A percentile compares a stretch with the other conserved stretches of the same genome.
Evolutionary conservation across 768 basidiomycete genomes (phyloP).

Genomic region (Daedaleopsis sinensis): DNA sequence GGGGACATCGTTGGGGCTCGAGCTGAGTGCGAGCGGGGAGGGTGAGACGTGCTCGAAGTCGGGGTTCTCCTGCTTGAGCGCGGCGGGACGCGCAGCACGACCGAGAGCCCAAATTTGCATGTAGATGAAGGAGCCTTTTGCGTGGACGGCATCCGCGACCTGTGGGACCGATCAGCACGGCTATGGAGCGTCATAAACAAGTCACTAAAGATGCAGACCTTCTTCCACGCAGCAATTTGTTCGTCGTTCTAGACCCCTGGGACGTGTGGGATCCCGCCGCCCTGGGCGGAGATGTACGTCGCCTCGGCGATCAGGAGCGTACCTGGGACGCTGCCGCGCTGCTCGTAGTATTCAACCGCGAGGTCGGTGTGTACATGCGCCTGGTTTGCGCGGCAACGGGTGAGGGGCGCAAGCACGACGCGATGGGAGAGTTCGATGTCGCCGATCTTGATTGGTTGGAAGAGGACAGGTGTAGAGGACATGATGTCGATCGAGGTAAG

Average conservation of each 20-base stretch:
- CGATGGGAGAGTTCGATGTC: conserved; percentile 46
- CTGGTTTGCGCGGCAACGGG: conserved; percentile 43
- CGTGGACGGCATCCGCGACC: no score
- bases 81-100: conserved; percentile 23
- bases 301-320: conserved; percentile 59
- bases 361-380: conserved; percentile 36
- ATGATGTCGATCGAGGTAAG: no score
- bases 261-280: conserved; percentile 35
- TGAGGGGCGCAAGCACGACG: conserved; percentile 56
- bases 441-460: conserved; percentile 51
- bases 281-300: conserved; percentile 39
- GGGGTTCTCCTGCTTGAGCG: conserved; percentile 40
- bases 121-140: no score
- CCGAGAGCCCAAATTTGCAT: no score
- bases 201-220: conserved; percentile 32
- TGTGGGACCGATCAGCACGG: neutral
- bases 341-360: conserved; percentile 47
- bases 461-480: conserved; percentile 34
- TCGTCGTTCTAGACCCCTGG: conserved; percentile 67
- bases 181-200: no score
- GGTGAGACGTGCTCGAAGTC: conserved; percentile 37
- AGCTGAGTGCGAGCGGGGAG: conserved; percentile 31
- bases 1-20: conserved; percentile 11
- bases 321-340: conserved; percentile 48
- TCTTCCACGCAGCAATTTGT: conserved; percentile 58